Base-by-base conservation (phyloP, 2,329 filamentous ascomycete genomes). In the Talaromyces sp. region DNA sequence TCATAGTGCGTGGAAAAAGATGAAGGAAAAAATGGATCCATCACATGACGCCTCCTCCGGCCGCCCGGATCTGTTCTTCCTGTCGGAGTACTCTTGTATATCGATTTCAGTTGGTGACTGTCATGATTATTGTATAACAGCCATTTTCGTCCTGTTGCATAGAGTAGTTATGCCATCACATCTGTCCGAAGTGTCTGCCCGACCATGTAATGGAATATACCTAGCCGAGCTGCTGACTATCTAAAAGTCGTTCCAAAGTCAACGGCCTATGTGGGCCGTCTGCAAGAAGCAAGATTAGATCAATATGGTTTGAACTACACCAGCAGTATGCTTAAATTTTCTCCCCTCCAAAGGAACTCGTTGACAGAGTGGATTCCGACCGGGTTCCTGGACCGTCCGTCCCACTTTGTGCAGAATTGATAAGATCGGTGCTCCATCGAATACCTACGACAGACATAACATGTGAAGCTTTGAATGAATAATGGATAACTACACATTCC, bases 381-480 rank as follows among this genome's bases (percentile, higher is more conserved):
- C 53, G 37, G 45, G 36, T 56, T 56, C 53, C 53, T 45, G 41
- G 37, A 45, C 36, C 40, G 28, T 41, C 33, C 31, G 53, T 33
- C 53, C 53, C 53, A 56, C 53, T 41, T 48, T 48, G 45, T 48
- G 45, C 45, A 48, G 45, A 48, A 48, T 46, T 28, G n/a, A n/a
- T n/a, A n/a, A n/a, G n/a, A n/a, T n/a, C n/a, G n/a, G n/a, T n/a
- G n/a, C n/a, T n/a, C n/a, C n/a, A n/a, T n/a, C n/a, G n/a, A n/a
- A n/a, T n/a, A n/a, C n/a, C n/a, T n/a, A n/a, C n/a, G n/a, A n/a
- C n/a, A n/a, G n/a, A n/a, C n/a, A n/a, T n/a, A n/a, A n/a, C n/a
- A n/a, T n/a, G n/a, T n/a, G n/a, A n/a, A n/a, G n/a, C n/a, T n/a
- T n/a, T n/a, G n/a, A 43, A 43, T 43, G 19, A 43, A 25, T 5